These are phyloP conservation scores for Suhomyces xylopsoci DNA, from an alignment of 805 yeast species.

Conservation along the genomic window DNA sequence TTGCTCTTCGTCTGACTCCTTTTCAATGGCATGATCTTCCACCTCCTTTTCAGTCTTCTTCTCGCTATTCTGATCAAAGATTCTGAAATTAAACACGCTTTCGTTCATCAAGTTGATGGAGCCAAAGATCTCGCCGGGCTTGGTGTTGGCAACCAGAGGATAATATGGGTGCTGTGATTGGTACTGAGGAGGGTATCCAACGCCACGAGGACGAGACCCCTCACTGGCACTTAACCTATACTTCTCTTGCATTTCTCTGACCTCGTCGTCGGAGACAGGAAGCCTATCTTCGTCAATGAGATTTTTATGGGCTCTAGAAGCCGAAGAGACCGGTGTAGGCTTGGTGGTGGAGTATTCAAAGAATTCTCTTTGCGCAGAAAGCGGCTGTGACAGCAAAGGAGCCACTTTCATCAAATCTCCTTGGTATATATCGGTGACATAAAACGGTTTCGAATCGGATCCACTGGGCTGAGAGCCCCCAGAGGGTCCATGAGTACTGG, in stretches of 20 bases:
- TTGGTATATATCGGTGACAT: slow-evolving; percentile 50
- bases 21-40: slow-evolving; percentile 6
- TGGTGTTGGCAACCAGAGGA: neutral
- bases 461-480: neutral
- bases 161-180: neutral
- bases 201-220: neutral
- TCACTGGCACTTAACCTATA: slow-evolving; percentile 13
- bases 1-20: neutral
- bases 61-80: slow-evolving; percentile 15
- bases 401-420: slow-evolving; percentile 46
- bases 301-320: neutral
- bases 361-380: slow-evolving; percentile 45
- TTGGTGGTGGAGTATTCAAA: slow-evolving; percentile 19
- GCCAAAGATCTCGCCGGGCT: slow-evolving; percentile 28
- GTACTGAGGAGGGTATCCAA: neutral
- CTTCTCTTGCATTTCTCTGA: slow-evolving; percentile 30
- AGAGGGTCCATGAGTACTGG: neutral
- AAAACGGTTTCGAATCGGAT: slow-evolving; percentile 8
- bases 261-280: slow-evolving; percentile 30
- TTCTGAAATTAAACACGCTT: slow-evolving; percentile 32
- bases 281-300: slow-evolving; percentile 22
- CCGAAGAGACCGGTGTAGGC: neutral
- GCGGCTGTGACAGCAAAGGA: slow-evolving; percentile 50
- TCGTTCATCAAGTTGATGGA: slow-evolving; percentile 36
- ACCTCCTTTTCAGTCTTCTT: slow-evolving; percentile 4